These are phyloP conservation scores for Scedosporium minutisporum DNA, from an alignment of 2,329 filamentous ascomycete species.

Conservation along the genomic window DNA sequence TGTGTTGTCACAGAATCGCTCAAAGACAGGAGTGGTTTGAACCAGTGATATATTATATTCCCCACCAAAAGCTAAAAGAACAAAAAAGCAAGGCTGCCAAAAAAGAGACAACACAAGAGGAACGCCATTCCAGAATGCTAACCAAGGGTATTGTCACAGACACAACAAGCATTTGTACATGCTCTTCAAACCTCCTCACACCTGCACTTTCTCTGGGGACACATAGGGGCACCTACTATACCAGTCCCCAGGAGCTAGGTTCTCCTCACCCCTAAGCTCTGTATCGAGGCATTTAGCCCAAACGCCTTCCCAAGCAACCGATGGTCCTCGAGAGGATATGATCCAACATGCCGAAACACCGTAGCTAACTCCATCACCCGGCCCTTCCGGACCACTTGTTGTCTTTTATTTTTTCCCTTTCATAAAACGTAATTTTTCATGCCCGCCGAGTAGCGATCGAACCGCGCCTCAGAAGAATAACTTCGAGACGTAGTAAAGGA, in stretches of 20 bases:
- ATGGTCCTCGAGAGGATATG: too few relatives aligned
- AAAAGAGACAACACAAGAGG: background rate
- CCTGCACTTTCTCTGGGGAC: background rate
- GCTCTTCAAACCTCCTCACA: background rate
- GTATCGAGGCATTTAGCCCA: too few relatives aligned
- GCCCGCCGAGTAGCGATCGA: background rate
- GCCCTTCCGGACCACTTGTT: background rate
- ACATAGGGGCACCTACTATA: too few relatives aligned
- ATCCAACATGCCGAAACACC: too few relatives aligned
- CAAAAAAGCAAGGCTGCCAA: background rate
- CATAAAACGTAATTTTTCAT: too few relatives aligned
- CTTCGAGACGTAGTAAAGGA: conserved; percentile 64
- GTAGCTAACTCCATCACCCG: too few relatives aligned
- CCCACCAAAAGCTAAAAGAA: background rate
- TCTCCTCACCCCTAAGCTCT: too few relatives aligned
- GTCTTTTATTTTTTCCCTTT: background rate
- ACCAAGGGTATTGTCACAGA: background rate
- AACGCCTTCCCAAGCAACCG: too few relatives aligned
- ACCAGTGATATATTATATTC: background rate
- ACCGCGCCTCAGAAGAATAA: conserved; percentile 43
- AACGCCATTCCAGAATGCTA: background rate
- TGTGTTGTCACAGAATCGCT: background rate
- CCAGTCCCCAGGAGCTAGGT: too few relatives aligned
- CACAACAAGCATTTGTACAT: background rate
- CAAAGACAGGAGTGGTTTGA: background rate